Conservation (phyloP, 2,329 filamentous ascomycete genomes). For the Colletotrichum cuscutae region DNA sequence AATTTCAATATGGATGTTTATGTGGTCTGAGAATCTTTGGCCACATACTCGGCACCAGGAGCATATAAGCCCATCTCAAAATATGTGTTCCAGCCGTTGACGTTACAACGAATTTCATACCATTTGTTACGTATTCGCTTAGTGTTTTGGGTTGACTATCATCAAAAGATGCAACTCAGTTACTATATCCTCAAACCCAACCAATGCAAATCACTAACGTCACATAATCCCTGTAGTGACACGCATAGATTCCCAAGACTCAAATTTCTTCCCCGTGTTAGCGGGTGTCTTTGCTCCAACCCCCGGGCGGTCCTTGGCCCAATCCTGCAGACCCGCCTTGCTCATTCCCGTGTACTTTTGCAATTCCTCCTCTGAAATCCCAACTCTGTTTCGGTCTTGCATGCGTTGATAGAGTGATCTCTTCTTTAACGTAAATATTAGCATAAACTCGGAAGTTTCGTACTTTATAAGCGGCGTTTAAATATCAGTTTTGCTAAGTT, state of each 20-base stretch:
- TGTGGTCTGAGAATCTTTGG: too few species aligned
- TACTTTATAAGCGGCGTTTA: not conserved
- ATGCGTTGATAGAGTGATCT: conserved; percentile 45
- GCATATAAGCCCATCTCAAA: too few species aligned
- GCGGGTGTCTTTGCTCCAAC: conserved; percentile 41
- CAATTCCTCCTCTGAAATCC: conserved; percentile 51
- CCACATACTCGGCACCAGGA: too few species aligned
- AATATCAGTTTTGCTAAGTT: not conserved
- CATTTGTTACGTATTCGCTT: too few species aligned
- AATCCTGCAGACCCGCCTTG: conserved; percentile 43
- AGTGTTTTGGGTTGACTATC: too few species aligned
- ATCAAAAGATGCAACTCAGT: too few species aligned
- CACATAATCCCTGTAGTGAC: not conserved
- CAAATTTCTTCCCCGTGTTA: not conserved
- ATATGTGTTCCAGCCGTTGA: too few species aligned
- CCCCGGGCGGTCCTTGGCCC: conserved; percentile 49
- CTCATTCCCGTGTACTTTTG: conserved; percentile 53
- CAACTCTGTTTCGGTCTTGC: conserved; percentile 43
- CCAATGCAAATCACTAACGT: not conserved
- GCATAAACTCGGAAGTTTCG: not conserved
- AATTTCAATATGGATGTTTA: too few species aligned
- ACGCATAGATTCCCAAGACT: not conserved
- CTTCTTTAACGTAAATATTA: conserved; percentile 20
- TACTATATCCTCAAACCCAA: not conserved
- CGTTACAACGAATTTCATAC: too few species aligned